A percentile compares a stretch with the other conserved stretches of the same genome.
Evolutionary conservation across 2,329 filamentous ascomycete genomes (phyloP).

Genomic region (Clonostachys solani): DNA sequence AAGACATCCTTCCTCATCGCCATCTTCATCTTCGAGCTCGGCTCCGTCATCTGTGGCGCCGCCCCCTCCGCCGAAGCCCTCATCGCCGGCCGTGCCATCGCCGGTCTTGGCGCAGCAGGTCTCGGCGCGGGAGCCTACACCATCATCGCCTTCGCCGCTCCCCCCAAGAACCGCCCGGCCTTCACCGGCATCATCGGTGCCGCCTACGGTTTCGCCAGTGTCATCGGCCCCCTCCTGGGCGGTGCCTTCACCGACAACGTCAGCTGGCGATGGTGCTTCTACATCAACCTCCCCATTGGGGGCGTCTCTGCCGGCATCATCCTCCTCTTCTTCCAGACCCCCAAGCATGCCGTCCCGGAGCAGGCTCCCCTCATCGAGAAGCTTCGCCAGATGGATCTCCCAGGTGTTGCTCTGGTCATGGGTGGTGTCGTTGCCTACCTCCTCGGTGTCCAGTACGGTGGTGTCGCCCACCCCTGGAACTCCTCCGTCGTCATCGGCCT

Average conservation of each 20-base stretch:
- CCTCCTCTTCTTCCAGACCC: constrained; percentile 29
- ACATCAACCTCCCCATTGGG: constrained; percentile 23
- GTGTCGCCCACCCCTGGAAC: constrained; percentile 30
- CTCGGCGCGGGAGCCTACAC: constrained; percentile 36
- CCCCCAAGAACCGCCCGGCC: constrained; percentile 12
- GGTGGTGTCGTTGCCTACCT: constrained; percentile 29
- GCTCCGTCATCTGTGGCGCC: constrained; percentile 45
- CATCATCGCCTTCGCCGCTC: constrained; percentile 33
- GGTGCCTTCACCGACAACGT: constrained; percentile 17
- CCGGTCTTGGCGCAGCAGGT: constrained; percentile 39
- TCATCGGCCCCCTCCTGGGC: constrained; percentile 16
- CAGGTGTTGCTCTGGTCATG: constrained; percentile 34
- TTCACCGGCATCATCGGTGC: constrained; percentile 17
- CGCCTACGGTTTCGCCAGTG: constrained; percentile 14
- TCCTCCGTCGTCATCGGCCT: constrained; percentile 25
- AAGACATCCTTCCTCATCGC: constrained; percentile 41
- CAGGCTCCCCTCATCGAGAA: constrained; percentile 27
- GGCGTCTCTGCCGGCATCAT: constrained; percentile 16
- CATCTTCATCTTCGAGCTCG: constrained; percentile 49
- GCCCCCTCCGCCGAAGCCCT: constrained; percentile 39
- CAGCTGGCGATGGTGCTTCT: constrained; percentile 20
- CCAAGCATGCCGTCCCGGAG: constrained; percentile 22
- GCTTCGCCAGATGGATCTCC: constrained; percentile 35
- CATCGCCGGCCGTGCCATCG: constrained; percentile 47
- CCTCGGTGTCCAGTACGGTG: constrained; percentile 37